These are phyloP conservation scores for Aureobasidium namibiae DNA, from an alignment of 2,329 filamentous ascomycete species.

Conservation along the genomic window DNA sequence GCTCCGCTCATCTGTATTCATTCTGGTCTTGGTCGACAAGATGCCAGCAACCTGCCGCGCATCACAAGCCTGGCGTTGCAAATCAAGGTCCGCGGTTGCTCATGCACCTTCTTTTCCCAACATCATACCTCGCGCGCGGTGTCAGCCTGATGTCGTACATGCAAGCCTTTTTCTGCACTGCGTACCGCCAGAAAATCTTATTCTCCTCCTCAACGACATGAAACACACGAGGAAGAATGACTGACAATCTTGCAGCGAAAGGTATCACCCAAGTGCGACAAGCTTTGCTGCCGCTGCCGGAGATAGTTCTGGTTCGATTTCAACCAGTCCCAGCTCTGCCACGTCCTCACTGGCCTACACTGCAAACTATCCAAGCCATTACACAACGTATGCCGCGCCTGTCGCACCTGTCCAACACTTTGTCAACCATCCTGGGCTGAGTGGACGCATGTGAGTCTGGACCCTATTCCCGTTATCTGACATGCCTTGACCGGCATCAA, in stretches of 20 bases:
- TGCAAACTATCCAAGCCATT: slow-evolving; percentile 28
- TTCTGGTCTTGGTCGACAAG: not conserved
- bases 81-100: slow-evolving; percentile 3
- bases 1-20: not conserved
- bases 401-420: slow-evolving; percentile 30
- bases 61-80: slow-evolving; percentile 2
- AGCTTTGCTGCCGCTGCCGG: slow-evolving; percentile 45
- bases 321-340: slow-evolving; percentile 44
- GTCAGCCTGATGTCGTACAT: slow-evolving; percentile 17
- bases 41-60: slow-evolving; percentile 10
- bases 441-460: slow-evolving; percentile 36
- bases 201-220: not conserved
- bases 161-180: slow-evolving; percentile 12
- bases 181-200: slow-evolving; percentile 9
- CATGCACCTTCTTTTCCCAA: slow-evolving; percentile 10
- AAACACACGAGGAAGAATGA: slow-evolving; percentile 15
- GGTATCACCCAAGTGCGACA: slow-evolving; percentile 38
- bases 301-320: slow-evolving; percentile 47
- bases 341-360: slow-evolving; percentile 40
- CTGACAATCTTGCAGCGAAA: slow-evolving; percentile 24
- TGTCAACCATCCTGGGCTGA: slow-evolving; percentile 31
- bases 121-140: slow-evolving; percentile 10
- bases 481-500: slow-evolving; percentile 9
- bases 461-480: slow-evolving; percentile 21
- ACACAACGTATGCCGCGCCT: slow-evolving; percentile 23